Conservation (phyloP, 1,139 yeast species). For the Geotrichum fermentans region DNA sequence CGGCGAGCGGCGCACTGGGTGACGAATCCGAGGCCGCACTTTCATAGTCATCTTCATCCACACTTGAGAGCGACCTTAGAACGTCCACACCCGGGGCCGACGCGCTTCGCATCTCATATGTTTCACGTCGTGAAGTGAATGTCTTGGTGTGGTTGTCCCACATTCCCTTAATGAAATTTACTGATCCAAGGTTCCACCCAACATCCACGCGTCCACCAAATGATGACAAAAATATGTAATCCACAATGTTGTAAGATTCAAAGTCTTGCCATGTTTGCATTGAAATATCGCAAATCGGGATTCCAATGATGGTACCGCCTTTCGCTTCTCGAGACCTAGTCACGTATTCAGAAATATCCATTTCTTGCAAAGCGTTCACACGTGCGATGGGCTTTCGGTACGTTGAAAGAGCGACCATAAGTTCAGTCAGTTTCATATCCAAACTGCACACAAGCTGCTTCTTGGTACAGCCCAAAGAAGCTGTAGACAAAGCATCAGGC, state of each 20-base stretch:
- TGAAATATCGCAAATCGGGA: conserved; percentile 68
- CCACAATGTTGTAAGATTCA: conserved; percentile 45
- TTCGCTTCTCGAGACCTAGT: conserved; percentile 52
- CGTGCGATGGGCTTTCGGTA: conserved; percentile 40
- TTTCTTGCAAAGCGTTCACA: conserved; percentile 45
- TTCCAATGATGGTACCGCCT: conserved; percentile 76
- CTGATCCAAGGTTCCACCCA: conserved; percentile 89
- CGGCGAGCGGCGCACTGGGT: background rate
- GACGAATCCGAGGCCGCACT: background rate
- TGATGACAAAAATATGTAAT: conserved; percentile 60
- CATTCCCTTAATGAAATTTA: conserved; percentile 89
- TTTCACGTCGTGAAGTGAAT: conserved; percentile 46
- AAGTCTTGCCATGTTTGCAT: conserved; percentile 70
- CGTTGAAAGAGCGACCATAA: conserved; percentile 60
- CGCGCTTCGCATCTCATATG: conserved; percentile 26
- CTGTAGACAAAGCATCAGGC: conserved; percentile 12
- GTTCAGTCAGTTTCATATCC: conserved; percentile 49
- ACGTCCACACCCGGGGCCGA: conserved; percentile 8
- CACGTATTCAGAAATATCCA: conserved; percentile 54
- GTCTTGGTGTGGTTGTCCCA: conserved; percentile 71
- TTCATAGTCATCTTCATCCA: background rate
- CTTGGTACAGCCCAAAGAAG: conserved; percentile 19
- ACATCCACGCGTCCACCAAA: conserved; percentile 90
- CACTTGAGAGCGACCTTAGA: background rate
- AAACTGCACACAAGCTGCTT: conserved; percentile 28